Conservation (phyloP, 1,284 basidiomycete species). For the Entoloma clypeatum region DNA sequence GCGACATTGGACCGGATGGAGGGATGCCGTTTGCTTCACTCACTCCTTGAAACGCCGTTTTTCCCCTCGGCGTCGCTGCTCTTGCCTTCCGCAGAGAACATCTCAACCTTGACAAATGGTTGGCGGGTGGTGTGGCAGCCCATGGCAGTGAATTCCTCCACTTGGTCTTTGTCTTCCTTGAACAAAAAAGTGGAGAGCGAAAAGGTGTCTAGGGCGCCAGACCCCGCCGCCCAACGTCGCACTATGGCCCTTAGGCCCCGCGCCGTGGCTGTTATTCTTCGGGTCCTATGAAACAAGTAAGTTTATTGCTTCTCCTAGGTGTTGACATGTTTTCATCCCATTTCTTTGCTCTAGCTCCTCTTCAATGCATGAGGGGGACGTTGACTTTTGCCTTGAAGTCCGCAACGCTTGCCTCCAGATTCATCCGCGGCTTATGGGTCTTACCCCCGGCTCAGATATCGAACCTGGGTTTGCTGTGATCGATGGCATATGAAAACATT, state of each 20-base stretch:
- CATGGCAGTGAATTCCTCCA: slow-evolving; percentile 87
- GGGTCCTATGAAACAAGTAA: slow-evolving; percentile 78
- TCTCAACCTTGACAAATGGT: slow-evolving; percentile 95
- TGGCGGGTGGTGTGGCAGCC: slow-evolving; percentile 79
- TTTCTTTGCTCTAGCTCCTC: slow-evolving; percentile 42
- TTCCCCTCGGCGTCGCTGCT: slow-evolving; percentile 90
- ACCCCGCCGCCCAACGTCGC: slow-evolving; percentile 72
- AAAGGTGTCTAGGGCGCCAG: slow-evolving; percentile 73
- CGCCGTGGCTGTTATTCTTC: slow-evolving; percentile 89
- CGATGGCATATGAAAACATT: slow-evolving; percentile 85
- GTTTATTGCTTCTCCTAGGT: slow-evolving; percentile 24
- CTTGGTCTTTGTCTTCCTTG: slow-evolving; percentile 83
- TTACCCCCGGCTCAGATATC: slow-evolving; percentile 83
- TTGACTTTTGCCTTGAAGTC: slow-evolving; percentile 88
- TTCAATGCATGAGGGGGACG: slow-evolving; percentile 72
- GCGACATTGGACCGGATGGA: too few species aligned
- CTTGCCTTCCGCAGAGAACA: slow-evolving; percentile 91
- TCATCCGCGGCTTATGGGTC: slow-evolving; percentile 94
- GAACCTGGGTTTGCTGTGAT: slow-evolving; percentile 93
- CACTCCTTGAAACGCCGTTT: slow-evolving; percentile 80
- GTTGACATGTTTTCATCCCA: slow-evolving; percentile 9
- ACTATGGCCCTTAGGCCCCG: slow-evolving; percentile 82
- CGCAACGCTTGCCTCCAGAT: slow-evolving; percentile 94
- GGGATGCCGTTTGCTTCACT: slow-evolving; percentile 80
- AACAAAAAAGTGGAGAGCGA: slow-evolving; percentile 91